Percentiles rank a stretch among this genome's conserved stretches.
Evolutionary conservation across 257 asterid species (phyloP).

Genomic region (Nicotiana attenuata): DNA sequence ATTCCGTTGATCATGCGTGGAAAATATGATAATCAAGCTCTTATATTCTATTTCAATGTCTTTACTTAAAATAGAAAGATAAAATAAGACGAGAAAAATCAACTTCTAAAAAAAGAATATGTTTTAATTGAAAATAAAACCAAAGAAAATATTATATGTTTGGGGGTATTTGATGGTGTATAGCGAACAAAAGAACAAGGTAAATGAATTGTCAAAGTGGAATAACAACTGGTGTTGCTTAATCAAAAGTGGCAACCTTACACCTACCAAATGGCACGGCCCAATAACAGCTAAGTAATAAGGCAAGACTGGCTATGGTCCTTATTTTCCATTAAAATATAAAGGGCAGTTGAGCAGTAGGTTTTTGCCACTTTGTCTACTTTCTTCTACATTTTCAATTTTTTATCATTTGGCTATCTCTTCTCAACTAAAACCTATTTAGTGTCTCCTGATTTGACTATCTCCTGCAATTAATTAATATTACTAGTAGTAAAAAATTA

Average conservation of each 20-base stretch:
- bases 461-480: background rate
- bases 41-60: background rate
- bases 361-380: slow-evolving; percentile 24
- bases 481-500: background rate
- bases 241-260: background rate
- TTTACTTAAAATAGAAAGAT: background rate
- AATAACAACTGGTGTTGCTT: background rate
- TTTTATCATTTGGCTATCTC: background rate
- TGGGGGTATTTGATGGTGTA: background rate
- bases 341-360: slow-evolving; percentile 33
- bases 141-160: too few relatives aligned
- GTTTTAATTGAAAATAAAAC: too few relatives aligned
- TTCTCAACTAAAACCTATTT: background rate
- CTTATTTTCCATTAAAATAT: slow-evolving; percentile 9
- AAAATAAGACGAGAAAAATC: too few relatives aligned
- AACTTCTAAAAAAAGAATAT: background rate
- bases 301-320: background rate
- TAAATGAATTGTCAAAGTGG: background rate
- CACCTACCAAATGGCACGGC: background rate
- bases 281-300: background rate
- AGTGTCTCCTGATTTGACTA: background rate
- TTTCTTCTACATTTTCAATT: background rate
- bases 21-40: background rate
- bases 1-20: background rate
- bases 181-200: background rate